Evolutionary conservation across 2,329 filamentous ascomycete species (phyloP), one percentile per base, ranked within the genome.

Genomic region (Exophiala mesophila): DNA sequence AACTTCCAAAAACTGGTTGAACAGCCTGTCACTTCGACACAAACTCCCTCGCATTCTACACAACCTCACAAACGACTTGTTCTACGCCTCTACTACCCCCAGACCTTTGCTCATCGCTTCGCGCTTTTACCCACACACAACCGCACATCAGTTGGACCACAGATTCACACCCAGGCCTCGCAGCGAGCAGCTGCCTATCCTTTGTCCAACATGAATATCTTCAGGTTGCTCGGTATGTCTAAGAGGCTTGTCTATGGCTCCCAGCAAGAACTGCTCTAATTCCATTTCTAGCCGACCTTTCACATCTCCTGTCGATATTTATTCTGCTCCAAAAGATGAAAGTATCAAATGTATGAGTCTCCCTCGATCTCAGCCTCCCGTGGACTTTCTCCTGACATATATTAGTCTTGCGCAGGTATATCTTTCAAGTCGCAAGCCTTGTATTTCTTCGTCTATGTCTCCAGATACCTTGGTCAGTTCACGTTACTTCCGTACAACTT

Each of bases 381-480:
- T n/a, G n/a, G n/a, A n/a, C n/a, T n/a, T n/a, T n/a, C 23, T 26
- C 23, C 12, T 7, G 7, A 7, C 29, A 7, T 32, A 7, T 17
- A 7, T 26, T 37, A 96, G 90, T 96, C 89, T 74, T 95, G 89
- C 65, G 83, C 90, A 30, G 92, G 92, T 57, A 90, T 98, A 67
- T 98, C 92, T 12, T 97, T 98, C 78, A 98, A 98, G 67, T 96
- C 90, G 49, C 92, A 98, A 76, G 87, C 83, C 37, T 77, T 98
- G 44, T 98, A 98, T 69, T 74, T 97, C 55, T 71, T 95, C 32
- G 92, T 98, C 58, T 98, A 98, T 67, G 64, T 94, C 31, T 94
- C 89, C 50, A 80, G 92, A 61, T 98, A 98, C 67, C 78, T 98
- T 50, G 84, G 84, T 87, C 70, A 42, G 65, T 36, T 15, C 36